These are phyloP conservation scores for Saccharomycopsis amapae DNA, from an alignment of 805 yeast genomes.

Conservation along the genomic window DNA sequence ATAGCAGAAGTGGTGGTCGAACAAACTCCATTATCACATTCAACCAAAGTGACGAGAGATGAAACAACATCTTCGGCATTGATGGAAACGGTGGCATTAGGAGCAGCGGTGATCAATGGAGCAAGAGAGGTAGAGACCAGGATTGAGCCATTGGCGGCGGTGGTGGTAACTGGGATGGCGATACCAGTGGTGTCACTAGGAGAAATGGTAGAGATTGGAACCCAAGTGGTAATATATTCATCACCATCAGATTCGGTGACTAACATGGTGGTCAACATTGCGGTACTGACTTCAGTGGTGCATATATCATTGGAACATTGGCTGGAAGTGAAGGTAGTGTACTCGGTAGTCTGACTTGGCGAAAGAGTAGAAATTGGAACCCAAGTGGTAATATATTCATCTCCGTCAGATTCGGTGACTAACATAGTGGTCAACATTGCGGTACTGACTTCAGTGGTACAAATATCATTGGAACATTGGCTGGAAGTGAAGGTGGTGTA, in stretches of 20 bases:
- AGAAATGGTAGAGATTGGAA: slow-evolving; percentile 13
- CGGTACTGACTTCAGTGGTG: slow-evolving; percentile 12
- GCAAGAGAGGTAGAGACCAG: slow-evolving; percentile 4
- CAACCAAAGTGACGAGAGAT: slow-evolving; percentile 17
- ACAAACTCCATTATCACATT: slow-evolving; percentile 17
- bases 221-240: slow-evolving; percentile 19
- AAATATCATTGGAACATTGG: slow-evolving; percentile 14
- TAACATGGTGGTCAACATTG: slow-evolving; percentile 14
- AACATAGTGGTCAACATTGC: slow-evolving; percentile 15
- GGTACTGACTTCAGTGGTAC: slow-evolving; percentile 13
- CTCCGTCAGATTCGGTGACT: slow-evolving; percentile 17
- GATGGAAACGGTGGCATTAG: slow-evolving; percentile 5
- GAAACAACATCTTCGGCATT: slow-evolving; percentile 8
- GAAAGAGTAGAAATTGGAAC: slow-evolving; percentile 14
- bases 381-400: slow-evolving; percentile 19
- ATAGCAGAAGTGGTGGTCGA: slow-evolving; percentile 20
- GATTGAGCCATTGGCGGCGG: slow-evolving; percentile 7
- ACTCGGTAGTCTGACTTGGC: slow-evolving; percentile 4
- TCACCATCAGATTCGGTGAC: slow-evolving; percentile 17
- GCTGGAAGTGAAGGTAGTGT: slow-evolving; percentile 11
- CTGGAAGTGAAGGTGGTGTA: slow-evolving; percentile 12
- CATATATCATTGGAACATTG: slow-evolving; percentile 17
- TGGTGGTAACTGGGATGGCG: slow-evolving; percentile 10
- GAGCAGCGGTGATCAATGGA: slow-evolving; percentile 5
- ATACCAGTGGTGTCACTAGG: slow-evolving; percentile 1